Evolutionary conservation across 441 rosid species (phyloP).

Genomic region (Flueggea neowawraea): DNA sequence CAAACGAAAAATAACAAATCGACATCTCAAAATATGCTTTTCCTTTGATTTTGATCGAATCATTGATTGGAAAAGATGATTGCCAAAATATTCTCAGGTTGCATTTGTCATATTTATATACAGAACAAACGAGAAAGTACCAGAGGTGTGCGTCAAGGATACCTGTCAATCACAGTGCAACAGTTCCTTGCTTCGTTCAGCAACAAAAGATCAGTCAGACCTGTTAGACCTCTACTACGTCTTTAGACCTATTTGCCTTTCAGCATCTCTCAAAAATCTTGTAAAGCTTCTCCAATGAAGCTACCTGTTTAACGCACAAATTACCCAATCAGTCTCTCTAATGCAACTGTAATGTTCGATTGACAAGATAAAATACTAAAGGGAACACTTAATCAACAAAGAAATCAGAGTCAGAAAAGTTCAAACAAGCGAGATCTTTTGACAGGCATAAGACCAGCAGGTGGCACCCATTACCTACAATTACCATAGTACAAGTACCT

Average conservation of each 20-base stretch:
- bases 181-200: background rate
- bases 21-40: no score
- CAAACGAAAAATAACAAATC: no score
- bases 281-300: conserved; percentile 93
- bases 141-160: background rate
- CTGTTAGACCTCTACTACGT: background rate
- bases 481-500: conserved; percentile 37
- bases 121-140: no score
- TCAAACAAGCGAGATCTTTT: background rate
- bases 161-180: background rate
- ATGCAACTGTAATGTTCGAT: background rate
- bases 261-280: conserved; percentile 91
- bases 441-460: conserved; percentile 1
- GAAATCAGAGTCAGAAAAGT: background rate
- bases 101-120: no score
- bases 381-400: no score
- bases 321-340: background rate
- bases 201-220: background rate
- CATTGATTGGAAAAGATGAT: no score
- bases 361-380: background rate
- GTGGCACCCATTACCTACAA: conserved; percentile 4
- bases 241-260: background rate
- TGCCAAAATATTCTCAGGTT: no score
- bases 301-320: conserved; percentile 44
- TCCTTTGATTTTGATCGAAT: no score